Evolutionary conservation across 164 flowering plant genomes (phyloP), one percentile per base, ranked within the genome.

Genomic region (Saururus chinensis): DNA sequence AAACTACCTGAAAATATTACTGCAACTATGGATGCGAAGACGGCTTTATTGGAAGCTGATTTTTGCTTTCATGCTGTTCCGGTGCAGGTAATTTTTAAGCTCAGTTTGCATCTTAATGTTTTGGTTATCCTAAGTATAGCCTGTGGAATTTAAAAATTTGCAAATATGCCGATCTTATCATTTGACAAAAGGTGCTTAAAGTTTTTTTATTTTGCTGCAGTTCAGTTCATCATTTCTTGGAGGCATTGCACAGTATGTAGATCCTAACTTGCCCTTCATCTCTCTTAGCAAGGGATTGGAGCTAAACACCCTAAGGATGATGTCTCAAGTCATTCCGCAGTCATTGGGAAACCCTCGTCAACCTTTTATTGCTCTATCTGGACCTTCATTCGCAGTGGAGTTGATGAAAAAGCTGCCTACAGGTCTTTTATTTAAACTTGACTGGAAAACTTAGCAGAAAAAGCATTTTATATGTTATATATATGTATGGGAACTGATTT

Each of bases 1-100:
- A 81, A 71, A 77, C 78, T 92, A 42, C 98, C 98, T 4, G 82
- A 77, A 63, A 92, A 92, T 79, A 80, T 92, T 40, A 68, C 71
- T 68, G 98, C 98, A 51, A 89, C 96, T 21, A 85, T 84, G 51
- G 91, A 89, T 78, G 89, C 93, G 37, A 86, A 79, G 78, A 55
- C 71, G 66, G 96, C 98, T 51, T 70, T 92, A 57, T 75, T 71
- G 40, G 81, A 75, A 64, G 95, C 98, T 20, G 91, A 92, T 69
- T 92, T 80, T 69, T 92, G 98, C 75, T 79, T 92, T 54, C 98
- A 92, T 76, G 98, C 98, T 52, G 91, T 92, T 0, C 98, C 98
- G 53, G 98, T 92, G 64, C 98, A 92, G 96, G 98, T 92, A 59
- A 66, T 63, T 48, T 21, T 12, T n/a, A 61, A 30, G 48, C 6